Conservation (phyloP, 1,284 basidiomycete genomes). For the Cryptococcus sp. region DNA sequence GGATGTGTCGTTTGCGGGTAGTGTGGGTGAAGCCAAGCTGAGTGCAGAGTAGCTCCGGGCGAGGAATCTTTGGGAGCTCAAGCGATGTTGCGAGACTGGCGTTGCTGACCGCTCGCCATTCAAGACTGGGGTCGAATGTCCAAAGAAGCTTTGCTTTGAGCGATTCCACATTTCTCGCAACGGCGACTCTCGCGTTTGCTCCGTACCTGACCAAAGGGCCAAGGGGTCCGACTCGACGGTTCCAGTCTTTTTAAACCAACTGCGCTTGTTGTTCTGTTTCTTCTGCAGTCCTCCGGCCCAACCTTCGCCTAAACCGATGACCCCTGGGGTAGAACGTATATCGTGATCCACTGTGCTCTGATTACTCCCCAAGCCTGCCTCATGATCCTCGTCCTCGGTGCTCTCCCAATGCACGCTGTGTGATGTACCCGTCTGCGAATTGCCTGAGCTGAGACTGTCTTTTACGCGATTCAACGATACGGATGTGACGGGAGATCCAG, state of each 20-base stretch:
- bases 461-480: not conserved
- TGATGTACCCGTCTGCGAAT: not conserved
- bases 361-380: conserved; percentile 1
- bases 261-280: conserved; percentile 2
- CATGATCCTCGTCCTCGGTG: conserved; percentile 9
- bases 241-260: conserved; percentile 15
- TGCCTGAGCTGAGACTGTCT: not conserved
- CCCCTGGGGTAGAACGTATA: conserved; percentile 37
- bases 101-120: too few species aligned
- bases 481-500: too few species aligned
- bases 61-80: too few species aligned
- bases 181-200: conserved; percentile 3
- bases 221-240: conserved; percentile 22
- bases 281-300: conserved; percentile 38
- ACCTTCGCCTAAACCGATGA: conserved; percentile 45
- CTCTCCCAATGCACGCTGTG: not conserved
- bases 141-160: conserved; percentile 20
- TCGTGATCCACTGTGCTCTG: conserved; percentile 18
- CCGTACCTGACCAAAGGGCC: conserved; percentile 19
- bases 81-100: too few species aligned
- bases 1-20: too few species aligned
- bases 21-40: too few species aligned
- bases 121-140: not conserved
- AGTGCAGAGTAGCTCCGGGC: too few species aligned
- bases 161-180: conserved; percentile 28